phyloP scores from a whole-genome alignment of 1,284 basidiomycete species.

The Ganoderma lingzhi region DNA sequence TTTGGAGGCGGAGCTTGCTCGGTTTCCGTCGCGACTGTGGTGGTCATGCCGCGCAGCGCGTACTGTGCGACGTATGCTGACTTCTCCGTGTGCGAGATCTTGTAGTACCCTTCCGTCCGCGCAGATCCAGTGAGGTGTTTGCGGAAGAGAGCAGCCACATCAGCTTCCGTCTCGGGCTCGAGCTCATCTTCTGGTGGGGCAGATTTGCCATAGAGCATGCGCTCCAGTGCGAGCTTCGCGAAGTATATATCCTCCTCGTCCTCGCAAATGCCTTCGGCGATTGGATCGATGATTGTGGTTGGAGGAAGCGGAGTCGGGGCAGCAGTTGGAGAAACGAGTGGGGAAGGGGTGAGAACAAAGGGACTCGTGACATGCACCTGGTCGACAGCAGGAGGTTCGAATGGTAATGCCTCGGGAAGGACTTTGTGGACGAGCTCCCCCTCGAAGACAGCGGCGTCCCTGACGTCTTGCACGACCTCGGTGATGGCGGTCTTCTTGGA shows the following conservation, averaged over 20 bases:
- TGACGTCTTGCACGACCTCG: constrained; percentile 31
- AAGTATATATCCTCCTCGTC: constrained; percentile 96
- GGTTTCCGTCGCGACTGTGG: constrained; percentile 43
- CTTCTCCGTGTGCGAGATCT: constrained; percentile 93
- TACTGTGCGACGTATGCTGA: constrained; percentile 88
- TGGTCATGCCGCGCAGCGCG: constrained; percentile 61
- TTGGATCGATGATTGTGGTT: constrained; percentile 57
- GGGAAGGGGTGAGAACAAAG: constrained; percentile 42
- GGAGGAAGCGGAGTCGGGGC: constrained; percentile 48
- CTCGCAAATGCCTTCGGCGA: constrained; percentile 68
- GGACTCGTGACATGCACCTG: constrained; percentile 55
- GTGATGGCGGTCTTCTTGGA: constrained; percentile 49
- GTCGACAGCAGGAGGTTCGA: constrained; percentile 57
- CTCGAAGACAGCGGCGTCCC: constrained; percentile 19
- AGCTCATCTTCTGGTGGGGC: constrained; percentile 34
- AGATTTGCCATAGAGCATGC: constrained; percentile 39
- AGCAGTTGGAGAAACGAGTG: constrained; percentile 15
- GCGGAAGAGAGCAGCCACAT: constrained; percentile 56
- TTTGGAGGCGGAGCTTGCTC: constrained; percentile 52
- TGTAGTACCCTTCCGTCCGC: constrained; percentile 94
- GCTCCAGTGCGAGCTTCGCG: constrained; percentile 70
- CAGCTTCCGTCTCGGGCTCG: constrained; percentile 42
- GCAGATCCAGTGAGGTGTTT: constrained; percentile 85
- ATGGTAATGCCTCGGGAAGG: constrained; percentile 57
- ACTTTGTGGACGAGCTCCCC: constrained; percentile 55